Conservation (phyloP, 1,284 basidiomycete species). For the Pseudomicrostroma phylloplanum region DNA sequence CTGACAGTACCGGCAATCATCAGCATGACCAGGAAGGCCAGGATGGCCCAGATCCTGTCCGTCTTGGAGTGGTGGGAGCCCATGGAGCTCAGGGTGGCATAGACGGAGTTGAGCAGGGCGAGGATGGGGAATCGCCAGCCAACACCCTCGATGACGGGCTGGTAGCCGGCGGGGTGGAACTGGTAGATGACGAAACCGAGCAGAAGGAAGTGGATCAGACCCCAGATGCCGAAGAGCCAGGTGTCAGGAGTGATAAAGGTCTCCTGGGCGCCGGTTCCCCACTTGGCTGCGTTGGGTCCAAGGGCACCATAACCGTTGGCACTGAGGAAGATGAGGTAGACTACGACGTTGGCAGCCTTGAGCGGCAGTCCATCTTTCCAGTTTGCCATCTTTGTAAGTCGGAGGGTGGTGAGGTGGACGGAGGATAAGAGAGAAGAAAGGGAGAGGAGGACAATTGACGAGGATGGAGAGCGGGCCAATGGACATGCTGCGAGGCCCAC, state of each 20-base stretch:
- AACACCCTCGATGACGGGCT: slow-evolving; percentile 73
- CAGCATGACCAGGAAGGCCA: slow-evolving; percentile 76
- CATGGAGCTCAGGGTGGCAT: slow-evolving; percentile 61
- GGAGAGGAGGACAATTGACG: background rate
- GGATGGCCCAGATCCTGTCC: slow-evolving; percentile 64
- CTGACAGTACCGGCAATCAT: slow-evolving; percentile 75
- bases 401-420: background rate
- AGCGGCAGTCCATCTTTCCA: slow-evolving; percentile 18
- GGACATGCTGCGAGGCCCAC: too few species aligned
- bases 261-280: slow-evolving; percentile 50
- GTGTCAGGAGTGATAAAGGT: slow-evolving; percentile 85
- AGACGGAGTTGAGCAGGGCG: slow-evolving; percentile 73
- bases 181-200: slow-evolving; percentile 58
- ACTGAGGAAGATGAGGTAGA: slow-evolving; percentile 74
- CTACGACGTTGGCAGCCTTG: slow-evolving; percentile 68
- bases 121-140: slow-evolving; percentile 83
- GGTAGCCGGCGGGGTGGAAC: slow-evolving; percentile 62
- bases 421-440: background rate
- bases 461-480: background rate
- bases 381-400: slow-evolving; percentile 12
- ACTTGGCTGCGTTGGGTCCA: slow-evolving; percentile 6
- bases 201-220: slow-evolving; percentile 75
- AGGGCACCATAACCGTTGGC: slow-evolving; percentile 80
- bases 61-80: slow-evolving; percentile 22
- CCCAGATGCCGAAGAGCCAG: slow-evolving; percentile 73